Base-by-base conservation (phyloP, 176 grass and related monocot genomes). In the Avena insularis region DNA sequence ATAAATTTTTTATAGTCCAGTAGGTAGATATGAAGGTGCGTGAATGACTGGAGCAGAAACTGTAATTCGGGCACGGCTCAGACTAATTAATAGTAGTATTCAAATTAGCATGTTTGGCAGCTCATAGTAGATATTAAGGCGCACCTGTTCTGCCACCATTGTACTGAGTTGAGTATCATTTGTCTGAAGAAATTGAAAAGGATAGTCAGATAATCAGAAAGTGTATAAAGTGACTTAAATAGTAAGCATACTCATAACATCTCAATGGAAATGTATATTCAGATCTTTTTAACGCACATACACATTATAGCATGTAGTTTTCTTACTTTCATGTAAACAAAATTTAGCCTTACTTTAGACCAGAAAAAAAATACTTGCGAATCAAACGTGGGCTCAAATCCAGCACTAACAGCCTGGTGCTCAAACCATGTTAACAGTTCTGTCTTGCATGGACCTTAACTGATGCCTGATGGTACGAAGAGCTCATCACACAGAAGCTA, bases 101-200 rank as follows among this genome's bases (percentile, higher is more conserved):
- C 47, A 49, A 61, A 38, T 61, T 23, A 80, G 75, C 57, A 76
- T 70, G 36, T 87, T 73, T 70, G 51, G 15, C 50, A 84, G n/a
- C n/a, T 57, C 53, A 77, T 88, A 71, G 31, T 40, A 21, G 23
- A 88, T 85, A 88, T 51, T 31, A 75, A 53, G 38, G 79, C 43
- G 61, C 91, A 98, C 97, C 96, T 98, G 96, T 82, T 95, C 96
- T 81, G 96, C 93, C 71, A 98, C 93, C 96, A 95, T 95, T 85
- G 96, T 94, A 87, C 93, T 98, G 51, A 98, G 93, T 84, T 98
- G 96, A 48, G 96, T 94, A 82, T 98, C 96, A 98, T 98, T 95
- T 86, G 96, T 92, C 93, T 98, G 92, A 70, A 91, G 89, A 80
- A 40, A 54, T 79, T 83, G 50, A 31, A 92, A 56, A 87, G 84